These are phyloP conservation scores for Coniochaeta ligniaria DNA, from an alignment of 2,329 filamentous ascomycete species.

Conservation along the genomic window DNA sequence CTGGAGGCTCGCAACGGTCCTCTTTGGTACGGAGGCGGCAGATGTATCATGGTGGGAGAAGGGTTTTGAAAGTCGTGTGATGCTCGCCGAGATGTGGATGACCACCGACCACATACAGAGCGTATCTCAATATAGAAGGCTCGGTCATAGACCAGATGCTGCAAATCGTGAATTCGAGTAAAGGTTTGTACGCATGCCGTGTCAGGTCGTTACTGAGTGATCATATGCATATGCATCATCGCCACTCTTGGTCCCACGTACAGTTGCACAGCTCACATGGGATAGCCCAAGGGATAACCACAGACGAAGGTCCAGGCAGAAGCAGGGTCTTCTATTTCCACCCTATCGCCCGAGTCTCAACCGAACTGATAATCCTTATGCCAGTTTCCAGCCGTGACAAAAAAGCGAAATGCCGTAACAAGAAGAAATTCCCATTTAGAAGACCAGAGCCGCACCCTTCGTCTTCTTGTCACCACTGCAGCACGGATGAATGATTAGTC, in stretches of 20 bases:
- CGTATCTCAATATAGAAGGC: neutral
- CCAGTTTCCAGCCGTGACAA: constrained; percentile 2
- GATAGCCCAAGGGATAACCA: neutral
- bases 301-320: neutral
- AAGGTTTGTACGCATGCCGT: neutral
- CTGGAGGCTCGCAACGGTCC: constrained; percentile 67
- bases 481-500: constrained; percentile 3
- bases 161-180: neutral
- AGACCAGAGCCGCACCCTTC: constrained; percentile 99
- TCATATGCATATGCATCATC: neutral
- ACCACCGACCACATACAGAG: neutral
- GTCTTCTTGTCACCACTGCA: constrained; percentile 99
- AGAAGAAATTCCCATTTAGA: constrained; percentile 54
- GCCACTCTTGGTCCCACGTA: neutral
- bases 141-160: neutral
- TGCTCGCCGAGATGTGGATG: neutral
- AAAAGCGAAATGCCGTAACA: constrained; percentile 1
- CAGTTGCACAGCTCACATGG: neutral
- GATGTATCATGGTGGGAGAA: constrained; percentile 57
- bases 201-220: neutral
- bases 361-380: constrained; percentile 2
- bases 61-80: constrained; percentile 38
- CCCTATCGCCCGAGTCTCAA: constrained; percentile 1
- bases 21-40: constrained; percentile 83
- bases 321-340: neutral